Base-by-base conservation (phyloP, 2,329 filamentous ascomycete genomes). In the Cytospora paraplurivora region DNA sequence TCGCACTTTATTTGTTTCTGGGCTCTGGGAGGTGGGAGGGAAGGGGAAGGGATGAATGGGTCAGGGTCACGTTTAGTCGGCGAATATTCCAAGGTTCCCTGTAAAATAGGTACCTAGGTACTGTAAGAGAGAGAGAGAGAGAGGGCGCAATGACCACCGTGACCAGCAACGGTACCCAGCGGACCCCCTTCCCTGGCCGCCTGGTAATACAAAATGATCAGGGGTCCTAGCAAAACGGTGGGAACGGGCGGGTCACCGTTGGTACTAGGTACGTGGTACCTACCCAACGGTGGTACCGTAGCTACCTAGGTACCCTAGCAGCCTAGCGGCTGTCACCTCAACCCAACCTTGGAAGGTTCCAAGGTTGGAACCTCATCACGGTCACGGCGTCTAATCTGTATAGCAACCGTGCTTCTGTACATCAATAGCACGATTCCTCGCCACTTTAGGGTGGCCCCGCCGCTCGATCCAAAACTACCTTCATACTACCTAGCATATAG, bases 1-100 rank as follows among this genome's bases (percentile, higher is more conserved):
- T 66, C 64, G 64, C 62, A 66, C 64, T 66, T 66, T 66, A 66
- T 64, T 66, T 66, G 62, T 63, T 66, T 63, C 59, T 53, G 61
- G 10, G 33, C 15, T 35, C n/a, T 51, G 27, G 21, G 38, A 37
- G 54, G 19, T 35, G 63, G 63, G 59, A 64, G 59, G 58, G 55
- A 52, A 37, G 55, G 51, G 41, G 51, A 49, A 49, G 38, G 63
- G 59, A 51, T 63, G 60, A 56, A 50, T 59, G 52, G 56, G 60
- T 65, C 59, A 57, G 38, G 55, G 55, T 57, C 37, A 57, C 57
- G 33, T 34, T 37, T 47, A 50, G 62, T 63, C 63, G 59, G 32
- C 54, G 56, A 65, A 59, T 53, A 62, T 59, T 58, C 55, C 54
- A 47, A 47, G 44, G n/a, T 66, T 58, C 57, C 57, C 47, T 58